Conservation (phyloP, 495 filamentous ascomycete genomes). For the Aspergillus carlsbadensis region DNA sequence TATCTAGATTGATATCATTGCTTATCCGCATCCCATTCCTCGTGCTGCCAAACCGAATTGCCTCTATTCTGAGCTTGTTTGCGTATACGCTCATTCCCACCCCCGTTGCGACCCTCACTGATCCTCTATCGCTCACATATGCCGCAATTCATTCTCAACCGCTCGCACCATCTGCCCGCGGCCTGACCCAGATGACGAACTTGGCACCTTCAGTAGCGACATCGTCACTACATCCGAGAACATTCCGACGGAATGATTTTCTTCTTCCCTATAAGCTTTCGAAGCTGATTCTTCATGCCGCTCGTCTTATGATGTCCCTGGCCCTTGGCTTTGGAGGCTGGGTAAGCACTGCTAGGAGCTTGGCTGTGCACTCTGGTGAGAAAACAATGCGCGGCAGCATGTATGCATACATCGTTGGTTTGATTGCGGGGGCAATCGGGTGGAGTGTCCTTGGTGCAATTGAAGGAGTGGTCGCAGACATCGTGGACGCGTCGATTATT, state of each 20-base stretch:
- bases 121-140: constrained; percentile 88
- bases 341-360: constrained; percentile 83
- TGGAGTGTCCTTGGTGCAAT: constrained; percentile 95
- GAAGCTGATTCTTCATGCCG: constrained; percentile 87
- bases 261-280: constrained; percentile 79
- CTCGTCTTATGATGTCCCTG: constrained; percentile 82
- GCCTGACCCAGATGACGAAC: constrained; percentile 74
- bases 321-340: constrained; percentile 93
- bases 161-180: constrained; percentile 69
- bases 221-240: constrained; percentile 49
- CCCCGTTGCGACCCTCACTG: constrained; percentile 78
- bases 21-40: constrained; percentile 83
- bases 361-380: constrained; percentile 53
- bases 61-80: constrained; percentile 59
- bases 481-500: constrained; percentile 87
- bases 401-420: constrained; percentile 91
- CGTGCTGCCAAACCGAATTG: constrained; percentile 71
- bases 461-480: constrained; percentile 87
- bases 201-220: constrained; percentile 59
- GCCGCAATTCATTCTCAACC: constrained; percentile 90
- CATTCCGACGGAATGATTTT: constrained; percentile 36
- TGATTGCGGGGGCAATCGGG: constrained; percentile 89
- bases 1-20: constrained; percentile 77
- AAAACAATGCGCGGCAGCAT: constrained; percentile 72
- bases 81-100: constrained; percentile 80